Percentiles rank a stretch among this genome's conserved stretches.
phyloP scores from a whole-genome alignment of 805 yeast species.

The Blastobotrys mokoenaii region DNA sequence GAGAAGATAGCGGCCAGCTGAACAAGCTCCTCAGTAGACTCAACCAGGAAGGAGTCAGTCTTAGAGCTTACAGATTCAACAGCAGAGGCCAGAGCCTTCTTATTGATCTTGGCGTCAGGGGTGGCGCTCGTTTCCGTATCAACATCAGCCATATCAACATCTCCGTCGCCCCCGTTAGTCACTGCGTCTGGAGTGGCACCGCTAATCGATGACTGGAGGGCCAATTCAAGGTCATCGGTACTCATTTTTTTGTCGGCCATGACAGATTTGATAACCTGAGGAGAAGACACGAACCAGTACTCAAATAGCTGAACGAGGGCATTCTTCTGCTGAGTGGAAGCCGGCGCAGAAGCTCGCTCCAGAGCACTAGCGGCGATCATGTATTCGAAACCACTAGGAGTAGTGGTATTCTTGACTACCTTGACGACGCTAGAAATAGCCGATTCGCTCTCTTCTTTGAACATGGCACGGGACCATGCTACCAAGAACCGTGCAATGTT shows the following conservation, averaged over 20 bases:
- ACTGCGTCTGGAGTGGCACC: not conserved
- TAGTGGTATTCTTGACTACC: not conserved
- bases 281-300: conserved; percentile 26
- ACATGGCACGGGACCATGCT: conserved; percentile 35
- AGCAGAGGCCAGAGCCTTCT: no score
- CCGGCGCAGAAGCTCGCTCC: no score
- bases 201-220: conserved; percentile 53
- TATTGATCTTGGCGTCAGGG: no score
- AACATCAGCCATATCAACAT: conserved; percentile 13
- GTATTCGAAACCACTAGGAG: no score
- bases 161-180: conserved; percentile 10
- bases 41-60: conserved; percentile 11
- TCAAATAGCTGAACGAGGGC: conserved; percentile 34
- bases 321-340: conserved; percentile 20
- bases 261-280: conserved; percentile 18
- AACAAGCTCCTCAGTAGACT: conserved; percentile 6
- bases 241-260: conserved; percentile 5
- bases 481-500: conserved; percentile 37
- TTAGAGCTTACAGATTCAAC: conserved; percentile 5
- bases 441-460: conserved; percentile 34
- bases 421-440: conserved; percentile 8
- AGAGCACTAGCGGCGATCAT: no score
- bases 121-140: not conserved
- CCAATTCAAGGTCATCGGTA: conserved; percentile 51
- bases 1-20: conserved; percentile 6